Percentiles rank a stretch among this genome's conserved stretches.
These are phyloP conservation scores for Eragrostis curvula DNA, from an alignment of 176 grass and related monocot genomes.

Conservation along the genomic window DNA sequence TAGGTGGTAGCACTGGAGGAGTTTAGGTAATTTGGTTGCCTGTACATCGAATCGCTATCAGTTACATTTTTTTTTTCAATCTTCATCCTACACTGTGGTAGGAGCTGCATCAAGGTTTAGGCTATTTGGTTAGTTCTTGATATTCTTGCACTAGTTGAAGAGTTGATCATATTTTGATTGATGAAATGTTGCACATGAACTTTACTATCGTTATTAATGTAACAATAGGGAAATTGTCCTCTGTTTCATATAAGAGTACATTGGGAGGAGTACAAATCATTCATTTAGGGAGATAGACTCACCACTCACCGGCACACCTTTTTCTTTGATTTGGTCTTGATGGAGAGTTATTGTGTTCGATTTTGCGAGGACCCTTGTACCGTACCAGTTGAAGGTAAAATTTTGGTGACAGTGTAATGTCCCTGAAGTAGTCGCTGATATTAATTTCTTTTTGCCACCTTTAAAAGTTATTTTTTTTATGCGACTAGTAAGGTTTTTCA, in stretches of 20 bases:
- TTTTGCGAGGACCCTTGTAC: constrained; percentile 16
- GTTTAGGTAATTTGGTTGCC: constrained; percentile 11
- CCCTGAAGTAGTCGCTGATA: neutral
- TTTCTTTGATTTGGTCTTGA: constrained; percentile 39
- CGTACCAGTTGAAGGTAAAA: neutral
- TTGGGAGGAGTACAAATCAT: constrained; percentile 10
- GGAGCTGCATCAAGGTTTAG: constrained; percentile 15
- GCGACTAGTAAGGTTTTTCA: too few relatives aligned
- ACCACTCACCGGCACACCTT: neutral
- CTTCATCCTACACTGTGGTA: neutral
- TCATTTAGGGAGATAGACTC: constrained; percentile 35
- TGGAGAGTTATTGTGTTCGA: constrained; percentile 29
- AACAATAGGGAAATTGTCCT: constrained; percentile 17
- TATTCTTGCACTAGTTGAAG: constrained; percentile 10
- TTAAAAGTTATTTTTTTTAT: neutral
- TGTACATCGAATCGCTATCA: too few relatives aligned
- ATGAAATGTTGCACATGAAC: neutral
- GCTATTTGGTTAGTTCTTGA: constrained; percentile 20
- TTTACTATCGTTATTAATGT: constrained; percentile 4
- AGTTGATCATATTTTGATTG: neutral
- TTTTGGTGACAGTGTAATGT: constrained; percentile 18
- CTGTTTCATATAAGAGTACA: neutral
- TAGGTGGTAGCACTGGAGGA: neutral
- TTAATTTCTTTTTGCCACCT: neutral
- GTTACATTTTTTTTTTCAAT: neutral